Base-by-base conservation (phyloP, 768 basidiomycete genomes). In the Gymnopilus junonius region DNA sequence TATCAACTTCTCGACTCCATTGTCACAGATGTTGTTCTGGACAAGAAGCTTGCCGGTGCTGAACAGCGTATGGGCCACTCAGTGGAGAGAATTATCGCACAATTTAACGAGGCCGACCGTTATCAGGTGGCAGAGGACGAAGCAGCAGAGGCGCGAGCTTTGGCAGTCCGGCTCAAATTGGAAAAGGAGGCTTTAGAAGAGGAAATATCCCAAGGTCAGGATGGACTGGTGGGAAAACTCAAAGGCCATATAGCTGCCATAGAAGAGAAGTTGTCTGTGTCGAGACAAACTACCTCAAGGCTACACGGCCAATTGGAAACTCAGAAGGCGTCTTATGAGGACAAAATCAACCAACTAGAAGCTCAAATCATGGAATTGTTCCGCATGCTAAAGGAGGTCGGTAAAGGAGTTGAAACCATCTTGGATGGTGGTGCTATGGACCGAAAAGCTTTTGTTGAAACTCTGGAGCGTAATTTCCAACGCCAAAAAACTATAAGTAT, bases 301-400 rank as follows among this genome's bases (percentile, higher is more conserved):
- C 79, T 97, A 10, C 90, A 94, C 70, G 85, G 84, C 17, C 92
- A 94, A 70, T 76, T 97, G 58, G 88, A 87, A 67, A 83, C 84
- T 40, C 92, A 95, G 77, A 92, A 90, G 73, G 73, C 79, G n/a
- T 87, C 85, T 14, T 95, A 95, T 71, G 92, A 96, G 71, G 92
- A 94, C 61, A 87, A 87, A 67, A 94, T 98, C 60, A 82, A 86
- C 3, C 93, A 97, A 73, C 87, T 97, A 14, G 95, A 97, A 71
- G 85, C 90, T 12, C 93, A 97, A 79, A 96, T 97, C 64, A 87
- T 92, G 83, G 95, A 97, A 72, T 76, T 98, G 17, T 99, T 96
- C 80, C 84, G 91, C 67, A 97, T 97, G 94, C 81, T 99, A 58
- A 92, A 88, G 73, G 93, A 97, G 70, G 85, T 91, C 35, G 88